Base-by-base conservation (phyloP, 768 basidiomycete genomes). In the Lepiota venenata region DNA sequence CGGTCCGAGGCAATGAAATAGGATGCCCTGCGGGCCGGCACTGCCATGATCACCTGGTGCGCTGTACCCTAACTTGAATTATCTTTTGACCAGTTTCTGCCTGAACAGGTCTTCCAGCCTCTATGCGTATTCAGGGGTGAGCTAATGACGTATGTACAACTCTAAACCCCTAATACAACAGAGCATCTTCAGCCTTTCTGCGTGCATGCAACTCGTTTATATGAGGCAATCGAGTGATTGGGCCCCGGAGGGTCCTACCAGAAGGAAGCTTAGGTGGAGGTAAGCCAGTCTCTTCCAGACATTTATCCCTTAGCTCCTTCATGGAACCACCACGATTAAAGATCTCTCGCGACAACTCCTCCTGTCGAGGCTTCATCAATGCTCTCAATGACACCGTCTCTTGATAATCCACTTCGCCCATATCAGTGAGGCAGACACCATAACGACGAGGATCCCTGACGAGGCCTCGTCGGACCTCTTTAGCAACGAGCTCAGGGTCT, bases 291-390 rank as follows among this genome's bases (percentile, higher is more conserved):
- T 65, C 64, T 16, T 56, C 58, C 49, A 62, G 41, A 40, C 64
- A 65, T 18, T 51, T 42, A 29, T 58, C 57, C 12, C 60, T 52
- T 8, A 61, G 38, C 41, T 67, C 64, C 29, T 52, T 62, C 47
- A 66, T 47, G 9, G 63, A 60, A 12, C 66, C 66, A 10, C 66
- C 66, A 5, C 66, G 58, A 42, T 67, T 61, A 42, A 67, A 60
- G 9, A 63, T 49, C 11, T 49, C 48, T 27, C 18, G 59, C 25
- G 60, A 58, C 14, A 60, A 54, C 6, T 42, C 37, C 4, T 60
- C 59, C 49, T 65, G 64, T 21, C 46, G 52, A 14, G 51, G 37
- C 15, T 27, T 40, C 66, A 66, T 66, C 1, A 55, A 41, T 1
- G 57, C 55, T 8, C 64, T 63, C 36, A 64, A 47, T 1, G 29